phyloP scores from a whole-genome alignment of 1,139 yeast genomes.

The Kodamaea suecica region DNA sequence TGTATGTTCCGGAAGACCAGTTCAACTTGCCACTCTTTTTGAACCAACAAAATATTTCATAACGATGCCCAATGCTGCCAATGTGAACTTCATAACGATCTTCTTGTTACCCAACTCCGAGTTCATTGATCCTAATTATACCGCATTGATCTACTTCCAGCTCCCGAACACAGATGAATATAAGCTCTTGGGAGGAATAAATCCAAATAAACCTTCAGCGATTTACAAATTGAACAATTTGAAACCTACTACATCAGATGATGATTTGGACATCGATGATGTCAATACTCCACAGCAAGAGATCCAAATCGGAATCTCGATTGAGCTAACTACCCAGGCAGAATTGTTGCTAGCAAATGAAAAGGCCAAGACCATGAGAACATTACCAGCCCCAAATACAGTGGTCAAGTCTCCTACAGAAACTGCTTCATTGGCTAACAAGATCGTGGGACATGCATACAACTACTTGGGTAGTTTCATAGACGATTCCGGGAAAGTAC shows the following conservation, averaged over 20 bases:
- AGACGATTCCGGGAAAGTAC: constrained; percentile 73
- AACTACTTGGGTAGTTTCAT: constrained; percentile 84
- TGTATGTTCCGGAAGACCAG: constrained; percentile 56
- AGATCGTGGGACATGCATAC: constrained; percentile 88
- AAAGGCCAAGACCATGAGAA: constrained; percentile 20
- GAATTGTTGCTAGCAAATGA: constrained; percentile 44
- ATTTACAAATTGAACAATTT: constrained; percentile 73
- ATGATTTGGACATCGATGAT: constrained; percentile 19
- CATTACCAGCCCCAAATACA: constrained; percentile 12
- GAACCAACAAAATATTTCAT: constrained; percentile 64
- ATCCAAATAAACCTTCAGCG: constrained; percentile 80
- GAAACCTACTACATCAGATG: constrained; percentile 34
- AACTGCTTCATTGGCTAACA: constrained; percentile 65
- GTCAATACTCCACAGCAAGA: constrained; percentile 11
- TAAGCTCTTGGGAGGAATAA: constrained; percentile 72
- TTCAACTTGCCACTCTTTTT: constrained; percentile 57
- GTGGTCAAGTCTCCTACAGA: constrained; percentile 22
- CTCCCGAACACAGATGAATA: constrained; percentile 68
- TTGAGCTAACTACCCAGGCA: constrained; percentile 71
- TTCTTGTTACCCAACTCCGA: constrained; percentile 69
- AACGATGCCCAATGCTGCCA: constrained; percentile 57
- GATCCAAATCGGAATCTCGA: constrained; percentile 79
- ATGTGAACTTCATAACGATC: constrained; percentile 68
- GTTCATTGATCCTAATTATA: constrained; percentile 61
- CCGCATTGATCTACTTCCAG: constrained; percentile 88